Conservation (phyloP, 371 early-diverging fungal genomes). For the Mortierella sp. region DNA sequence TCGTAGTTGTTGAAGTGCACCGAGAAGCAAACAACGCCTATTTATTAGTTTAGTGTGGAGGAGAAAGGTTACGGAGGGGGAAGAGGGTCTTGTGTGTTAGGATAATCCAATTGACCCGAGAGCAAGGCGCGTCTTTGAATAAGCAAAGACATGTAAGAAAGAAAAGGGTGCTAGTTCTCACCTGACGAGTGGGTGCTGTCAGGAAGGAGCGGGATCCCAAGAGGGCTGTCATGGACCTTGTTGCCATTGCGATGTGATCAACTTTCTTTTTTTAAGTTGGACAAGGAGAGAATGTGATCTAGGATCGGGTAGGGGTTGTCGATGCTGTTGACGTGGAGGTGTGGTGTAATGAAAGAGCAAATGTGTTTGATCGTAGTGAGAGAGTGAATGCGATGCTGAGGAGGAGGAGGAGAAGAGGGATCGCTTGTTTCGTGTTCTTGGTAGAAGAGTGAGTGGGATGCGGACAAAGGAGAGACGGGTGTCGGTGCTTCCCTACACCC, state of each 20-base stretch:
- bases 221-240: constrained; percentile 23
- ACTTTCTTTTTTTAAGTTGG: too few species aligned
- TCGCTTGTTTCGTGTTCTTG: too few species aligned
- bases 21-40: constrained; percentile 7
- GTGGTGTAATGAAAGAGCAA: neutral
- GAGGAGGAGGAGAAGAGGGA: too few species aligned
- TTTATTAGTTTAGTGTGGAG: neutral
- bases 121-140: neutral
- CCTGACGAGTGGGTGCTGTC: constrained; percentile 23
- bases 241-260: constrained; percentile 13
- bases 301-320: neutral
- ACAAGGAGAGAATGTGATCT: neutral
- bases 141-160: neutral
- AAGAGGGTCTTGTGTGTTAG: neutral
- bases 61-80: neutral
- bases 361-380: too few species aligned
- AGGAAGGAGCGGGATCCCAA: constrained; percentile 25
- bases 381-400: too few species aligned
- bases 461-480: too few species aligned
- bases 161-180: neutral
- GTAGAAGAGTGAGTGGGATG: too few species aligned
- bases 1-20: neutral
- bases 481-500: too few species aligned
- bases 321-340: neutral
- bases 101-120: neutral